Evolutionary conservation across 306 rosid genomes (phyloP).

Genomic region (Lagenaria siceraria): DNA sequence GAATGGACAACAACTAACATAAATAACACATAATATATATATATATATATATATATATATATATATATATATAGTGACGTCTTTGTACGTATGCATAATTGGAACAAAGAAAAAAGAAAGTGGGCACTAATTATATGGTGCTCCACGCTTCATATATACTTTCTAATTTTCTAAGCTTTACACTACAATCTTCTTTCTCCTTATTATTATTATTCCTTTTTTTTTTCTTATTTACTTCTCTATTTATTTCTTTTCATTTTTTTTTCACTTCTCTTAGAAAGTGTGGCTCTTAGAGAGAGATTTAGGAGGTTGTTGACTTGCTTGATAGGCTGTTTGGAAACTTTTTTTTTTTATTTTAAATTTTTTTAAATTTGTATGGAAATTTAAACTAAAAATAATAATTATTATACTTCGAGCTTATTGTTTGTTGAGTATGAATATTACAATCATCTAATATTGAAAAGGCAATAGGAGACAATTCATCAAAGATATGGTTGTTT

Average conservation of each 20-base stretch:
- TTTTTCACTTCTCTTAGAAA: too few relatives aligned
- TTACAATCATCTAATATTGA: too few relatives aligned
- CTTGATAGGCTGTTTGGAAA: too few relatives aligned
- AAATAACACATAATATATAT: not conserved
- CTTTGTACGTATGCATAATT: not conserved
- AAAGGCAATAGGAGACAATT: too few relatives aligned
- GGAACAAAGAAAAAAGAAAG: not conserved
- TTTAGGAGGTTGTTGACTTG: not conserved
- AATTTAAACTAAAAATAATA: too few relatives aligned
- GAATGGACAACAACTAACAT: not conserved
- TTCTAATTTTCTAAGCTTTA: not conserved
- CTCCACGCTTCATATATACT: not conserved
- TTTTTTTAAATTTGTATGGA: too few relatives aligned
- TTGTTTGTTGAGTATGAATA: too few relatives aligned
- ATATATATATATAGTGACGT: not conserved
- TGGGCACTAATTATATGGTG: not conserved
- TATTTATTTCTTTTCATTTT: too few relatives aligned
- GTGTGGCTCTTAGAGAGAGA: not conserved
- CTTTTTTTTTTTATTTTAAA: too few relatives aligned
- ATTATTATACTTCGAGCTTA: too few relatives aligned
- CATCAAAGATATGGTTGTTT: too few relatives aligned
- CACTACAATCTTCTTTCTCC: not conserved
- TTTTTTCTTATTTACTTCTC: not conserved
- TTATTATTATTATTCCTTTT: not conserved
- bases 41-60: not conserved